Conservation (phyloP, 2,329 filamentous ascomycete species). For the Oidium heveae region DNA sequence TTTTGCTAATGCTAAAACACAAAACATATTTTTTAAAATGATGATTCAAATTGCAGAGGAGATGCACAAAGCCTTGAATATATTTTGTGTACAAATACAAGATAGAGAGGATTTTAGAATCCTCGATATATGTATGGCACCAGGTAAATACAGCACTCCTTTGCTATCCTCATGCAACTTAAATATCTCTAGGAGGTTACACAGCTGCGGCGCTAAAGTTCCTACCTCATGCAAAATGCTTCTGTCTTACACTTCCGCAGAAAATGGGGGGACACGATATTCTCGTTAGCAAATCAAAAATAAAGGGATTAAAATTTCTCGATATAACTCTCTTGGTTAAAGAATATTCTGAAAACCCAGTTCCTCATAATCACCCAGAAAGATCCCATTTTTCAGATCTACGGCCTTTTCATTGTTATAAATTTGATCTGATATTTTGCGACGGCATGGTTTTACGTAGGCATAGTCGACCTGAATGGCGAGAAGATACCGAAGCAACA, state of each 20-base stretch:
- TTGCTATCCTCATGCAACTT: neutral
- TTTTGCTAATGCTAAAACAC: constrained; percentile 6
- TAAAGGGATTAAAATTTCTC: constrained; percentile 1
- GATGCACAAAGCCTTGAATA: constrained; percentile 13
- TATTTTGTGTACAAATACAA: constrained; percentile 1
- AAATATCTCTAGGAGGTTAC: constrained; percentile 3
- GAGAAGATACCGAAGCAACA: constrained; percentile 4
- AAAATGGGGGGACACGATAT: constrained; percentile 8
- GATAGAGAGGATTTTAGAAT: constrained; percentile 3
- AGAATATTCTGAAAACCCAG: constrained; percentile 1
- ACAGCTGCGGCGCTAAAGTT: constrained; percentile 3
- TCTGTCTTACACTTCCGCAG: constrained; percentile 6
- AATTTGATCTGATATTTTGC: constrained; percentile 10
- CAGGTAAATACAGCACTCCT: neutral
- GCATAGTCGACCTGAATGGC: constrained; percentile 6
- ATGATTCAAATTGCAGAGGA: constrained; percentile 20
- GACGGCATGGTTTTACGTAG: constrained; percentile 10
- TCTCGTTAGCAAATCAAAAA: constrained; percentile 1
- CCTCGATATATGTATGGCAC: constrained; percentile 11
- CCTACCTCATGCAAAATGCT: constrained; percentile 2
- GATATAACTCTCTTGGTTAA: constrained; percentile 4
- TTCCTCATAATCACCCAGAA: constrained; percentile 5
- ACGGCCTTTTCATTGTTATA: constrained; percentile 6
- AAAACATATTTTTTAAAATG: constrained; percentile 7
- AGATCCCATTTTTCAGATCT: constrained; percentile 3